These are phyloP conservation scores for Sporisorium graminicola DNA, from an alignment of 1,284 basidiomycete species.

Conservation along the genomic window DNA sequence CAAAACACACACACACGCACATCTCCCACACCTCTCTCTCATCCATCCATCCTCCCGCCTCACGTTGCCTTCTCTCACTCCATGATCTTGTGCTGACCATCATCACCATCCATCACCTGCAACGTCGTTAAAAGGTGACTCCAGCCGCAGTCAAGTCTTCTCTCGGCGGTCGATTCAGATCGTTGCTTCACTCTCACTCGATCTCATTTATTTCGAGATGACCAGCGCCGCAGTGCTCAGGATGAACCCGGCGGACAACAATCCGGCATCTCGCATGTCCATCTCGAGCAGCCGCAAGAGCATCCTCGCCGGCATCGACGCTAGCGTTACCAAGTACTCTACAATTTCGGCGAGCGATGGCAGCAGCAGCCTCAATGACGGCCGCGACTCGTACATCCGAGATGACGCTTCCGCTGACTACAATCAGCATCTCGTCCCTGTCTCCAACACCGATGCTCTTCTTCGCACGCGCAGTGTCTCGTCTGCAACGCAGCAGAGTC, in stretches of 20 bases:
- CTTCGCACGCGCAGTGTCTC: slow-evolving; percentile 27
- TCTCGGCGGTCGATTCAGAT: neutral
- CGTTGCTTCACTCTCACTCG: neutral
- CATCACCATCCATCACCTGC: neutral
- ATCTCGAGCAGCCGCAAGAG: slow-evolving; percentile 37
- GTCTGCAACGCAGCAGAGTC: slow-evolving; percentile 10
- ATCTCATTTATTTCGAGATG: slow-evolving; percentile 12
- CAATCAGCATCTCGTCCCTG: slow-evolving; percentile 24
- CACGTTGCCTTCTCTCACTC: neutral
- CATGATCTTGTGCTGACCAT: neutral
- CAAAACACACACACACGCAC: neutral
- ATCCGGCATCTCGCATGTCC: slow-evolving; percentile 14
- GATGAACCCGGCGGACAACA: slow-evolving; percentile 31
- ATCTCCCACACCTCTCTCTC: neutral
- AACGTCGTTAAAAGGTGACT: no score
- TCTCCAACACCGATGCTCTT: slow-evolving; percentile 53
- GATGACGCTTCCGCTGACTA: slow-evolving; percentile 21
- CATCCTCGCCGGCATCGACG: slow-evolving; percentile 48
- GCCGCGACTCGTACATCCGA: neutral
- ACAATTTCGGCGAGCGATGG: neutral
- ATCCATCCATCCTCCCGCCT: no score
- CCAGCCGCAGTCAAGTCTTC: no score
- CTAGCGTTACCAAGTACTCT: slow-evolving; percentile 5
- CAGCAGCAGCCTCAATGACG: neutral
- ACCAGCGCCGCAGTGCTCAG: slow-evolving; percentile 47